Conservation (phyloP, 495 filamentous ascomycete genomes). For the Chaetomidium leptoderma region DNA sequence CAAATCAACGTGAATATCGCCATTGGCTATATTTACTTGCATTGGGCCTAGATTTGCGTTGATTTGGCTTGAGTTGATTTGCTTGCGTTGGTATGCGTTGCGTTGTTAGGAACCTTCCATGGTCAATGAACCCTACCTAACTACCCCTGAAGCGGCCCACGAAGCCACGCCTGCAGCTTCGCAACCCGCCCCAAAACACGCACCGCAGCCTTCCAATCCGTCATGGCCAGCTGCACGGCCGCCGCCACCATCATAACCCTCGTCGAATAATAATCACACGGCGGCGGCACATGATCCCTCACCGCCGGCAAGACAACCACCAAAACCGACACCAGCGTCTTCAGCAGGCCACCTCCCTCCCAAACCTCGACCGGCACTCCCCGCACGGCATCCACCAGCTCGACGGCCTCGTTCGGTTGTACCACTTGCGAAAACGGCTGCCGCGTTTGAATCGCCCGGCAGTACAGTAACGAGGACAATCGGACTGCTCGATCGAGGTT, state of each 20-base stretch:
- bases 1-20: too few species aligned
- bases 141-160: not conserved
- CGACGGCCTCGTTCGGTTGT: not conserved
- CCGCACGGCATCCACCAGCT: conserved; percentile 4
- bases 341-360: not conserved
- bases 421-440: not conserved
- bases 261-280: not conserved
- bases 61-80: too few species aligned
- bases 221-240: conserved; percentile 10
- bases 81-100: too few species aligned
- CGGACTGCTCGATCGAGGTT: conserved; percentile 6
- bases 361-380: conserved; percentile 8
- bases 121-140: not conserved
- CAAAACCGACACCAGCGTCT: conserved; percentile 10
- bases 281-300: not conserved
- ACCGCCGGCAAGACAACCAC: not conserved
- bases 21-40: too few species aligned
- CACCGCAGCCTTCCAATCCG: conserved; percentile 1
- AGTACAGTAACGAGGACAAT: conserved; percentile 15
- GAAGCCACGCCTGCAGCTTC: conserved; percentile 14
- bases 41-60: too few species aligned
- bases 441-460: conserved; percentile 10
- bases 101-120: not conserved
- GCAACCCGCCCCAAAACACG: conserved; percentile 3
- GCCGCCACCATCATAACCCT: conserved; percentile 14